phyloP scores from a whole-genome alignment of 495 filamentous ascomycete species.

The Penicillium steckii region DNA sequence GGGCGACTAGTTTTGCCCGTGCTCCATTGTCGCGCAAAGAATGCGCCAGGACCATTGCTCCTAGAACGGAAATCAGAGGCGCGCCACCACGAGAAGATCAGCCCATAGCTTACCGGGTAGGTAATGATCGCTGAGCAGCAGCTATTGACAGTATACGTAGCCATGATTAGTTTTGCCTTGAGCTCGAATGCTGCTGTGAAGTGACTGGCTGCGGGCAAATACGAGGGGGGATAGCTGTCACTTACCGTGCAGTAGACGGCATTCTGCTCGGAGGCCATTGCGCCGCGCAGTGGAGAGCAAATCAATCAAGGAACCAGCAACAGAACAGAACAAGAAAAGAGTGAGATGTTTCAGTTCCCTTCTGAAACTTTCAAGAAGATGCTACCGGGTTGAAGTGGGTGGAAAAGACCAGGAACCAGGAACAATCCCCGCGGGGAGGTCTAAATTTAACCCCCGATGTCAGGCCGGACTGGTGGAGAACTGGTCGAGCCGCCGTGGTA shows the following conservation, averaged over 20 bases:
- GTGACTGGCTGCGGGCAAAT: too few relatives aligned
- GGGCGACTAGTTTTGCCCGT: constrained; percentile 77
- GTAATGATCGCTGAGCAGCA: constrained; percentile 87
- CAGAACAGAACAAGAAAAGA: constrained; percentile 6
- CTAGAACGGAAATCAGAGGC: constrained; percentile 41
- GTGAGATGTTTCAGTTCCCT: too few relatives aligned
- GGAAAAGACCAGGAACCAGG: background rate
- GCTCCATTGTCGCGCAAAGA: constrained; percentile 91
- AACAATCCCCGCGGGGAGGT: background rate
- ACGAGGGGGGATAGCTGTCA: background rate
- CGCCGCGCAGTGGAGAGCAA: constrained; percentile 5
- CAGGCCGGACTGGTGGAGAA: constrained; percentile 16
- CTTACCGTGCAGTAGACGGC: constrained; percentile 61
- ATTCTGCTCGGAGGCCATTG: constrained; percentile 32
- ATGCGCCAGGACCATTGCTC: constrained; percentile 90
- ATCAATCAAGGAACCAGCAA: background rate
- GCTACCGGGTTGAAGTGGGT: too few relatives aligned
- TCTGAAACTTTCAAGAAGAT: too few relatives aligned
- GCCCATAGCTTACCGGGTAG: constrained; percentile 67
- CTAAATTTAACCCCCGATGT: constrained; percentile 7
- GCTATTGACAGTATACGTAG: constrained; percentile 46
- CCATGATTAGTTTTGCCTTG: background rate
- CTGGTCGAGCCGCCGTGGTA: constrained; percentile 19
- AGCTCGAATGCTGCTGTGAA: too few relatives aligned
- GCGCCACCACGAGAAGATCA: background rate